Conservation (phyloP, 768 basidiomycete species). For the Tulasnella sp. region DNA sequence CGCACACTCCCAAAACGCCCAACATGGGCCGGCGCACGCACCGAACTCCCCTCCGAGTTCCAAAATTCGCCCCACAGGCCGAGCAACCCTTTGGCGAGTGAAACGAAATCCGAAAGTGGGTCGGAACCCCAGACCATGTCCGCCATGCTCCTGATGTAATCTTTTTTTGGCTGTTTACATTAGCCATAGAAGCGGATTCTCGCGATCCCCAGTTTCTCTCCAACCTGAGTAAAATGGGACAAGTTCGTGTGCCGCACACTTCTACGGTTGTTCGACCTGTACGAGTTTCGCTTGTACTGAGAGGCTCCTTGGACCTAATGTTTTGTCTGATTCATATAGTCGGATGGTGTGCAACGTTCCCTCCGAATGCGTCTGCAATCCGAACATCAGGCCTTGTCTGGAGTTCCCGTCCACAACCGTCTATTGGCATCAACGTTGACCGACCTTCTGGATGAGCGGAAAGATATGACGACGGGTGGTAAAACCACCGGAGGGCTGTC, state of each 20-base stretch:
- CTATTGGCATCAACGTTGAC: not conserved
- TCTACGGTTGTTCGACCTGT: not conserved
- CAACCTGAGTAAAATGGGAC: not conserved
- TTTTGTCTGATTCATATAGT: not conserved
- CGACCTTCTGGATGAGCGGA: slow-evolving; percentile 2
- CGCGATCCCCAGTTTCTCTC: not conserved
- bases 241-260: not conserved
- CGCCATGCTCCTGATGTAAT: too few relatives aligned
- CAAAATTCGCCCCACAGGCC: not conserved
- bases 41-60: not conserved
- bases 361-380: not conserved
- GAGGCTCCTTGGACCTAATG: not conserved
- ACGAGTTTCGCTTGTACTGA: not conserved
- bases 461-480: not conserved
- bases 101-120: not conserved
- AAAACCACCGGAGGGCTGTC: not conserved
- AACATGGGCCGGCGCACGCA: slow-evolving; percentile 2
- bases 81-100: not conserved
- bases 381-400: not conserved
- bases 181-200: not conserved
- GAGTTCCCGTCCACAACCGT: not conserved
- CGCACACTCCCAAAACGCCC: slow-evolving; percentile 3
- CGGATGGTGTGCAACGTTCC: not conserved
- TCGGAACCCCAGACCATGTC: not conserved
- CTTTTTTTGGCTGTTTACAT: too few relatives aligned